phyloP scores from a whole-genome alignment of 1,284 basidiomycete genomes.

The Malassezia pachydermatis region DNA sequence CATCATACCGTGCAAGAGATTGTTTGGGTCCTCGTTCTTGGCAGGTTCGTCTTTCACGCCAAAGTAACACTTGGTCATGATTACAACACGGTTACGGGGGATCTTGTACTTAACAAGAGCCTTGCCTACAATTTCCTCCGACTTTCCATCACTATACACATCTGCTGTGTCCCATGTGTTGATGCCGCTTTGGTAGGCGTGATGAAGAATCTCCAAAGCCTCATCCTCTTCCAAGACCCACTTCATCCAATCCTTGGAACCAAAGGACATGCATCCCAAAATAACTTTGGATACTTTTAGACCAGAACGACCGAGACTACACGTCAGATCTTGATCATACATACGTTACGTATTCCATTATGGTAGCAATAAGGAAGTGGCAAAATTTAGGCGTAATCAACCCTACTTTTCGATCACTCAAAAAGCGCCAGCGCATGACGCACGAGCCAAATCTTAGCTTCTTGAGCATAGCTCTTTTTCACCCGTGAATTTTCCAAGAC shows the following conservation, averaged over 20 bases:
- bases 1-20: no score
- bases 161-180: constrained; percentile 63
- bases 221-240: constrained; percentile 59
- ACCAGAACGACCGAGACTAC: constrained; percentile 11
- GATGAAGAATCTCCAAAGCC: constrained; percentile 13
- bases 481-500: no score
- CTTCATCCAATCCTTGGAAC: constrained; percentile 47
- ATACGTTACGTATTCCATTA: constrained; percentile 15
- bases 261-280: constrained; percentile 54
- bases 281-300: constrained; percentile 51
- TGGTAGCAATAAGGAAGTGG: no score
- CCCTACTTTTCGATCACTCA: no score
- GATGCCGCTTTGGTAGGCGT: constrained; percentile 51
- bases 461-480: no score
- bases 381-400: no score
- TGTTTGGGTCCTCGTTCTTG: constrained; percentile 21
- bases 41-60: constrained; percentile 45
- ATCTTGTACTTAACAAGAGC: constrained; percentile 65
- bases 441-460: no score
- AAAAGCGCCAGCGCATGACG: no score
- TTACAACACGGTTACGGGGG: constrained; percentile 61
- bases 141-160: constrained; percentile 63
- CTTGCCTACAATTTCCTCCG: constrained; percentile 64
- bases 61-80: constrained; percentile 59
- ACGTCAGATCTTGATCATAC: background rate